Percentiles rank a stretch among this genome's conserved stretches.
Evolutionary conservation across 208 protist species (phyloP).

Genomic region (Crithidia acanthocephali): DNA sequence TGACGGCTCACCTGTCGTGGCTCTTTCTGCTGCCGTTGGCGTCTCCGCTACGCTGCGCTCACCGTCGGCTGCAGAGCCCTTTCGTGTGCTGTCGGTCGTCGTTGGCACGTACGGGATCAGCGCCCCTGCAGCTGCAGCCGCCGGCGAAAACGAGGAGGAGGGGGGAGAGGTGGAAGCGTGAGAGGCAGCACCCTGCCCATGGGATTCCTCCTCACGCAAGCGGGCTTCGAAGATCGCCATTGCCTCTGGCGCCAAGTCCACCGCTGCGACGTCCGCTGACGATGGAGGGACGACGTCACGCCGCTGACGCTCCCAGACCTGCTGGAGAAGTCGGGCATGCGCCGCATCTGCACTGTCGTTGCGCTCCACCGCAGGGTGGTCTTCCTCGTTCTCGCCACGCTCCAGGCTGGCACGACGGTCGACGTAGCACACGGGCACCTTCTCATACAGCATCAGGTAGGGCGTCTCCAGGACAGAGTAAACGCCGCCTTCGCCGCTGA

Average conservation of each 20-base stretch:
- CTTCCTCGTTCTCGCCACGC: background rate
- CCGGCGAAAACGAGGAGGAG: background rate
- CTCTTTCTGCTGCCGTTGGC: background rate
- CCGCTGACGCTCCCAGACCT: background rate
- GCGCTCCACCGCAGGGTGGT: background rate
- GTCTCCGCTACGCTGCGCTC: background rate
- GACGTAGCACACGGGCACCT: slow-evolving; percentile 17
- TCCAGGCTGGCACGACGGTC: too few relatives aligned
- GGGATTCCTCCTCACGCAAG: slow-evolving; percentile 7
- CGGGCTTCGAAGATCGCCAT: slow-evolving; percentile 3
- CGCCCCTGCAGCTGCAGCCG: background rate
- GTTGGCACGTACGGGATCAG: background rate
- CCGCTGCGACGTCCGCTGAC: background rate
- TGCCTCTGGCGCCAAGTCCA: slow-evolving; percentile 7
- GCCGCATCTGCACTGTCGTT: background rate
- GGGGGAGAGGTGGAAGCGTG: background rate
- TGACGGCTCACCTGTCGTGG: background rate
- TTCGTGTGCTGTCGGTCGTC: background rate
- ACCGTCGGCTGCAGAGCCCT: background rate
- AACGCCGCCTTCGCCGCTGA: slow-evolving; percentile 41
- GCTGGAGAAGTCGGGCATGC: background rate
- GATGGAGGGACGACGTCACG: background rate
- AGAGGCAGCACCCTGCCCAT: background rate
- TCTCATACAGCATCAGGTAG: slow-evolving; percentile 70
- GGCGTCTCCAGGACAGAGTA: slow-evolving; percentile 56